Percentiles rank a stretch among this genome's conserved stretches.
Conservation (phyloP, 2,329 filamentous ascomycete genomes). For the Colletotrichum trifolii region DNA sequence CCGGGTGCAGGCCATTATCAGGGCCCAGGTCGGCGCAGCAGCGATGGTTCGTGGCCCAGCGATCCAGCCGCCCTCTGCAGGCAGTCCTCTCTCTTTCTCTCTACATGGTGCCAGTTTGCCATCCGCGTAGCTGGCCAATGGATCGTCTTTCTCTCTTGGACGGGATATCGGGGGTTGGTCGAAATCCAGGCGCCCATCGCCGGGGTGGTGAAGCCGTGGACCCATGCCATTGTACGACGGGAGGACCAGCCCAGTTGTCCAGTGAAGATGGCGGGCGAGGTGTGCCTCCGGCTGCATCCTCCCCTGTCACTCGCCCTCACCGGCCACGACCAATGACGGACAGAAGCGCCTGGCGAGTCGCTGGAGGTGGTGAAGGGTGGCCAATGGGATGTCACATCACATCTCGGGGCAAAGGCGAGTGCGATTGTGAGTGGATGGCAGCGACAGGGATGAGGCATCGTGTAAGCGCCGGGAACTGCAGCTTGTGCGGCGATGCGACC, state of each 20-base stretch:
- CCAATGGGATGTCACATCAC: constrained; percentile 29
- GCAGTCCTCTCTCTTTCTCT: not conserved
- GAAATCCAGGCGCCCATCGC: not conserved
- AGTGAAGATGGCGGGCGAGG: too few species aligned
- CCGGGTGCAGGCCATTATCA: not conserved
- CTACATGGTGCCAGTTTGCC: constrained; percentile 20
- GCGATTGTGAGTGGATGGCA: constrained; percentile 19
- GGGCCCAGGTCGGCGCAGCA: not conserved
- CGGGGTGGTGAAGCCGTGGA: not conserved
- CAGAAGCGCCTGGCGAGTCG: constrained; percentile 32
- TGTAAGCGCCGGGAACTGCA: constrained; percentile 37
- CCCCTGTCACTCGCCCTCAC: not conserved
- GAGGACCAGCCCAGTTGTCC: not conserved
- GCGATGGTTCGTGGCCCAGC: not conserved
- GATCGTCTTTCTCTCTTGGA: not conserved
- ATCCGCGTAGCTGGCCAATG: constrained; percentile 36
- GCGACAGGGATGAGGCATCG: constrained; percentile 27
- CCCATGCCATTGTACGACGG: not conserved
- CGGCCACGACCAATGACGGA: constrained; percentile 21
- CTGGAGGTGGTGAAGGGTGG: constrained; percentile 11
- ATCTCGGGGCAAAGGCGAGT: not conserved
- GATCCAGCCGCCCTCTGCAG: constrained; percentile 25
- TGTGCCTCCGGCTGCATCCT: too few species aligned
- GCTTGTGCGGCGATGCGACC: constrained; percentile 17
- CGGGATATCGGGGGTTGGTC: constrained; percentile 1